Conservation (phyloP, 108 stramenopile species). For the Conticribra weissflogii region DNA sequence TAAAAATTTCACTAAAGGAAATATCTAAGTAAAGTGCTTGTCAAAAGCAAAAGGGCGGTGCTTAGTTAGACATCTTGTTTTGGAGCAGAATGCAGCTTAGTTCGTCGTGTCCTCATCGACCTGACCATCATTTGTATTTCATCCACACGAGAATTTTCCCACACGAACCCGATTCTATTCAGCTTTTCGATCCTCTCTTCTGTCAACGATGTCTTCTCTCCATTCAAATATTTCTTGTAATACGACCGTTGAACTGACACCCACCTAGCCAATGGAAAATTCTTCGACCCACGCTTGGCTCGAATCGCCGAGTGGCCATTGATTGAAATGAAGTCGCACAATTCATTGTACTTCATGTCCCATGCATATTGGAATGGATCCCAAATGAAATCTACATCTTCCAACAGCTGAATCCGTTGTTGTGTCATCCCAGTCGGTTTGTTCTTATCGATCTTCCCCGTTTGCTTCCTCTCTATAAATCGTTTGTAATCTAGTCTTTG, state of each 20-base stretch:
- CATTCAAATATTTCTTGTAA: conserved; percentile 56
- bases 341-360: conserved; percentile 39
- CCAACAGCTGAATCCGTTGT: conserved; percentile 40
- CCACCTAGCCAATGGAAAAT: conserved; percentile 71
- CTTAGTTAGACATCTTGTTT: background rate
- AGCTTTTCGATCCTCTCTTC: conserved; percentile 72
- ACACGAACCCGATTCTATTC: conserved; percentile 68
- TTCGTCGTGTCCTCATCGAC: too few relatives aligned
- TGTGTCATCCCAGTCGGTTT: conserved; percentile 46
- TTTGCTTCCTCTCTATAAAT: conserved; percentile 30
- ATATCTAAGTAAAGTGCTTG: background rate
- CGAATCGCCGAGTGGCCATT: conserved; percentile 40
- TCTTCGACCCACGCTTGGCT: conserved; percentile 4
- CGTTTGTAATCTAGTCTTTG: conserved; percentile 51
- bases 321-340: conserved; percentile 30
- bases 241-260: conserved; percentile 66
- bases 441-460: conserved; percentile 17
- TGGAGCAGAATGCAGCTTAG: background rate
- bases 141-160: conserved; percentile 44
- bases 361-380: conserved; percentile 37
- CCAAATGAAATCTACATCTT: conserved; percentile 48
- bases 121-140: background rate
- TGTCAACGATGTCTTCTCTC: conserved; percentile 71
- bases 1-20: background rate
- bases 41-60: background rate